Evolutionary conservation across 441 rosid genomes (phyloP).

Genomic region (Kokia cookei): DNA sequence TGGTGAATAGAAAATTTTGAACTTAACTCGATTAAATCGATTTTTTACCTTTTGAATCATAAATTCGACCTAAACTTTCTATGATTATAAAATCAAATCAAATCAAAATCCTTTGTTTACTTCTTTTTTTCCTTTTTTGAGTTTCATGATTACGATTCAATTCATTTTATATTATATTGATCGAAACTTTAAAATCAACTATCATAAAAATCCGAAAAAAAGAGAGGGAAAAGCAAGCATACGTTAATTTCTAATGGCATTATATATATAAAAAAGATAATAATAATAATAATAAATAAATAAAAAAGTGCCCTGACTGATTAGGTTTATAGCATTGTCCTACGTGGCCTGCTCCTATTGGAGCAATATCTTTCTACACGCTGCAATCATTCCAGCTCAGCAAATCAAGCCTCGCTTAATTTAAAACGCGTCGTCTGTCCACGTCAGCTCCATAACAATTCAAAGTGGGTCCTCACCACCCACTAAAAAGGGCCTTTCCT

Average conservation of each 20-base stretch:
- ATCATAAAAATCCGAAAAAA: background rate
- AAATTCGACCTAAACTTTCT: background rate
- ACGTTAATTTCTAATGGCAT: background rate
- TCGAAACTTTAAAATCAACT: background rate
- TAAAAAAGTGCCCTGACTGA: background rate
- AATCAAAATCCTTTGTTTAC: background rate
- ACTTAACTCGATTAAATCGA: too few species aligned
- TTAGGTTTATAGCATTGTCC: background rate
- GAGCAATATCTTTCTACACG: background rate
- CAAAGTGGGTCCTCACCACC: background rate
- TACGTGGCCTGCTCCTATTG: background rate
- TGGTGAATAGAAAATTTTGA: too few species aligned
- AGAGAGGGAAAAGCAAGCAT: background rate
- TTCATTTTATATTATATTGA: background rate
- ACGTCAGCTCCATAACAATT: background rate
- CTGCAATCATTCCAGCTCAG: background rate
- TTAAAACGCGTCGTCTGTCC: background rate
- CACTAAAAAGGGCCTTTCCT: background rate
- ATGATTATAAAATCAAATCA: background rate
- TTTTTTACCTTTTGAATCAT: too few species aligned
- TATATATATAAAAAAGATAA: too few species aligned
- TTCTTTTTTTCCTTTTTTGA: too few species aligned
- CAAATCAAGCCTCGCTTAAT: background rate
- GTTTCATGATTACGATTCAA: background rate
- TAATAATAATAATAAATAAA: too few species aligned